Conservation (phyloP, 1,284 basidiomycete genomes). For the Porphyrellus sp. region DNA sequence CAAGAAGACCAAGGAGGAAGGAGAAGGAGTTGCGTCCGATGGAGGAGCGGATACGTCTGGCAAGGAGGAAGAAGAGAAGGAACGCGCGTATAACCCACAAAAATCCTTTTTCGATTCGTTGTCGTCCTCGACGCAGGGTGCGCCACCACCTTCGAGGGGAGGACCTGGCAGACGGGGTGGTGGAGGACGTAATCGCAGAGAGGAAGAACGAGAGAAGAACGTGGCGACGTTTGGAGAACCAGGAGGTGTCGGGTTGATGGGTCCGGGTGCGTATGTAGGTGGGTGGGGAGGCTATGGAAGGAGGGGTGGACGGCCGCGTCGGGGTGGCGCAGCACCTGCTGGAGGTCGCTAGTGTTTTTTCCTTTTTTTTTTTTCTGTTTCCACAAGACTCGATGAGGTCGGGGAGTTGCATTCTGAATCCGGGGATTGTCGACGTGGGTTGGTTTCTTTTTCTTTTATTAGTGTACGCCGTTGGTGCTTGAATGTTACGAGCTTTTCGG, state of each 20-base stretch:
- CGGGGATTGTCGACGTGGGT: not conserved
- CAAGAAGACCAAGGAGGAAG: constrained; percentile 35
- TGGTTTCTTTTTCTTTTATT: not conserved
- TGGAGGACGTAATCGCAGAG: constrained; percentile 61
- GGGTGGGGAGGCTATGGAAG: constrained; percentile 53
- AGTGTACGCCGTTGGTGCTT: constrained; percentile 19
- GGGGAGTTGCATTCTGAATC: not conserved
- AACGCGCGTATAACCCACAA: constrained; percentile 64
- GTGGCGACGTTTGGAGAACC: constrained; percentile 81
- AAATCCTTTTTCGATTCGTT: constrained; percentile 78
- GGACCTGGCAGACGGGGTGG: constrained; percentile 48
- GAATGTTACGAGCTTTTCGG: not conserved
- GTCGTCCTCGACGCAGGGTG: constrained; percentile 50
- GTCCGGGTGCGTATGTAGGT: constrained; percentile 56
- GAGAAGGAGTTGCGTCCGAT: constrained; percentile 22
- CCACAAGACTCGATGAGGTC: not conserved
- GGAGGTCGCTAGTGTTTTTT: constrained; percentile 27
- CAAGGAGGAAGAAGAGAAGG: constrained; percentile 31
- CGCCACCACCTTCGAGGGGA: constrained; percentile 38
- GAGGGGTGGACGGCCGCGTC: constrained; percentile 43
- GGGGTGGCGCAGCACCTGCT: constrained; percentile 26
- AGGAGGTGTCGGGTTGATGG: constrained; percentile 69
- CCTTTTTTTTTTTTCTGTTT: not conserved
- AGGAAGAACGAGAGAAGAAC: constrained; percentile 76
- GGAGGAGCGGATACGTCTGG: constrained; percentile 8